Evolutionary conservation across 257 asterid species (phyloP).

Genomic region (Solanum appendiculatum): DNA sequence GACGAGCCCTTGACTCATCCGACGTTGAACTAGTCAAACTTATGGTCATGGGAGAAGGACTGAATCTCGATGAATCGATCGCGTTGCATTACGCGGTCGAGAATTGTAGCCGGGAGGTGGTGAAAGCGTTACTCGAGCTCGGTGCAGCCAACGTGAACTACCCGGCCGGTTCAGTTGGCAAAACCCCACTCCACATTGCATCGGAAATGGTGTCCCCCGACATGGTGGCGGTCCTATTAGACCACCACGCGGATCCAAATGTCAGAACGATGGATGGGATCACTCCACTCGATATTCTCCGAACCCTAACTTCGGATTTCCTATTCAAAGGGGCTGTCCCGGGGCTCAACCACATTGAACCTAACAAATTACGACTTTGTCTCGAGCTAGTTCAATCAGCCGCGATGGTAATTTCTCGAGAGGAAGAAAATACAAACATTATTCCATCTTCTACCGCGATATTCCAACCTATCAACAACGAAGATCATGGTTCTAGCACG

Average conservation of each 20-base stretch:
- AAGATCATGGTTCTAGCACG: constrained; percentile 26
- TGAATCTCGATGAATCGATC: constrained; percentile 68
- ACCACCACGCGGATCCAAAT: constrained; percentile 91
- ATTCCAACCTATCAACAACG: constrained; percentile 39
- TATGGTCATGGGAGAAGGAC: constrained; percentile 99
- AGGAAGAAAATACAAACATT: constrained; percentile 44
- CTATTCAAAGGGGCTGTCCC: constrained; percentile 88
- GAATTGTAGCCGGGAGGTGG: constrained; percentile 80
- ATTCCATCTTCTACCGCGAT: constrained; percentile 17
- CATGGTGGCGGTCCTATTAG: constrained; percentile 90
- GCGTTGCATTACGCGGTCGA: constrained; percentile 83
- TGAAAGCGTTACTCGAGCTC: constrained; percentile 75
- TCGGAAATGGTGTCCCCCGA: constrained; percentile 97
- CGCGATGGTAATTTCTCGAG: constrained; percentile 80
- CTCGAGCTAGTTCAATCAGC: constrained; percentile 90
- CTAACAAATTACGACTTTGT: constrained; percentile 77
- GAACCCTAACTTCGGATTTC: constrained; percentile 95
- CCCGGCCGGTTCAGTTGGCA: constrained; percentile 79
- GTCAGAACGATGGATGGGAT: constrained; percentile 67
- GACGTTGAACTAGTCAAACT: constrained; percentile 92
- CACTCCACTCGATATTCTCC: constrained; percentile 69
- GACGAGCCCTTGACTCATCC: constrained; percentile 86
- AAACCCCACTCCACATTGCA: constrained; percentile 74
- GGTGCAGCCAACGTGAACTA: constrained; percentile 90
- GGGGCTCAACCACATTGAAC: constrained; percentile 70